Conservation (phyloP, 2,329 filamentous ascomycete species). For the Alternaria gansuensis region DNA sequence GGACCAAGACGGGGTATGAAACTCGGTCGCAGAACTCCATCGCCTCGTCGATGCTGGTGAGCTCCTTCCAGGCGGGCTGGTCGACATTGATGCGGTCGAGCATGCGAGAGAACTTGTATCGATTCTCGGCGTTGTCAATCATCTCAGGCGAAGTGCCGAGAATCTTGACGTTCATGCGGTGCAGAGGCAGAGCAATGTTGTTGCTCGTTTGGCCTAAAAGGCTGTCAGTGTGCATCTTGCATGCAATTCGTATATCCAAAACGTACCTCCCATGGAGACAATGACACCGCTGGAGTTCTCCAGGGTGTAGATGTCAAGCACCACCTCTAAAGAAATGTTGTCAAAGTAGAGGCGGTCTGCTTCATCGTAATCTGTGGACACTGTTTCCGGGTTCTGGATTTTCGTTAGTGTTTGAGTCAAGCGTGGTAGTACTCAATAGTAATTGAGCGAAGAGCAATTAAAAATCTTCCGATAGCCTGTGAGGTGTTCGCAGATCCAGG, state of each 20-base stretch:
- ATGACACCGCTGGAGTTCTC: slow-evolving; percentile 86
- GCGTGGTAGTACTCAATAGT: neutral
- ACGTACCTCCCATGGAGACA: slow-evolving; percentile 82
- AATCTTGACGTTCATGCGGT: slow-evolving; percentile 89
- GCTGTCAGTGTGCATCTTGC: no score
- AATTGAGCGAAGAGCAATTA: neutral
- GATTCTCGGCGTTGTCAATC: slow-evolving; percentile 97
- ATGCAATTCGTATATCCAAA: no score
- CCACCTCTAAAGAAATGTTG: slow-evolving; percentile 88
- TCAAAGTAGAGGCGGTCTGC: slow-evolving; percentile 96
- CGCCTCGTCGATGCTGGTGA: slow-evolving; percentile 93
- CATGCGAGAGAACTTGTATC: slow-evolving; percentile 99
- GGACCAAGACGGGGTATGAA: slow-evolving; percentile 90
- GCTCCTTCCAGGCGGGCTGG: slow-evolving; percentile 97
- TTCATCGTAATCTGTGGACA: slow-evolving; percentile 91
- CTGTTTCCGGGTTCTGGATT: slow-evolving; percentile 75
- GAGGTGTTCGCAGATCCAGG: neutral
- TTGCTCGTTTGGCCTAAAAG: slow-evolving; percentile 81
- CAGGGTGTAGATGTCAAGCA: slow-evolving; percentile 91
- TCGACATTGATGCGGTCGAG: slow-evolving; percentile 93
- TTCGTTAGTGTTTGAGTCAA: neutral
- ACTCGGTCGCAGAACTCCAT: slow-evolving; percentile 86
- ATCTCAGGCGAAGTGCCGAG: slow-evolving; percentile 97
- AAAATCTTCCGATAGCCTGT: neutral
- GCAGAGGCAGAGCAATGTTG: slow-evolving; percentile 91